Evolutionary conservation across 2,329 filamentous ascomycete genomes (phyloP), one percentile per base, ranked within the genome.

Genomic region (Aspergillus piperis): DNA sequence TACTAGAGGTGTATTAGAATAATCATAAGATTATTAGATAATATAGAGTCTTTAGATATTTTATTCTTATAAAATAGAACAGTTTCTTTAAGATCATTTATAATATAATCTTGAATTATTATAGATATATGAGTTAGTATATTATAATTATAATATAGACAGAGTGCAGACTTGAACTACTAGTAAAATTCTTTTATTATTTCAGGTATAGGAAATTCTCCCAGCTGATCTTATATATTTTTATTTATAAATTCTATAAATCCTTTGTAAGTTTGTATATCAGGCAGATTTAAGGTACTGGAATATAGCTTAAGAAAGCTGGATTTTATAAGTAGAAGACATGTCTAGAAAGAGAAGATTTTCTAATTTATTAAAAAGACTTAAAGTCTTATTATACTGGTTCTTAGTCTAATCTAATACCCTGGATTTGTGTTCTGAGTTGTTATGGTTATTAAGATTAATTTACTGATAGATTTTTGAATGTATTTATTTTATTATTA

Each of bases 1-100:
- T 57, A 67, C 65, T 57, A 67, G 30, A 67, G 59, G 36, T 67
- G 42, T 38, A 49, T 65, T 32, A 66, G 58, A 8, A 67, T 44
- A 53, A 67, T 64, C 10, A 54, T 64, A 17, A 67, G 58, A 55
- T 67, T 36, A 52, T 66, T 67, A 39, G 54, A 60, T 42, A 54
- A 67, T 6, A 66, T 17, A 30, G 15, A 41, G 54, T 62, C 51
- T 61, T 64, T 67, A 4, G 63, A 42, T 10, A 64, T 66, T 56
- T 65, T n/a, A n/a, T 54, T 36, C 19, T 58, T 19, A 27, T 7
- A 58, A 50, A 61, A 51, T 17, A 3, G 13, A 8, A 58, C 13
- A 41, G 50, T 54, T 42, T 51, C 19, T 53, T 58, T 61, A 21
- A 61, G 47, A 41, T 49, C 17, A 19, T 32, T 48, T 15, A 6